phyloP scores from a whole-genome alignment of 2,329 filamentous ascomycete genomes.

The Myrmaecium sp. region DNA sequence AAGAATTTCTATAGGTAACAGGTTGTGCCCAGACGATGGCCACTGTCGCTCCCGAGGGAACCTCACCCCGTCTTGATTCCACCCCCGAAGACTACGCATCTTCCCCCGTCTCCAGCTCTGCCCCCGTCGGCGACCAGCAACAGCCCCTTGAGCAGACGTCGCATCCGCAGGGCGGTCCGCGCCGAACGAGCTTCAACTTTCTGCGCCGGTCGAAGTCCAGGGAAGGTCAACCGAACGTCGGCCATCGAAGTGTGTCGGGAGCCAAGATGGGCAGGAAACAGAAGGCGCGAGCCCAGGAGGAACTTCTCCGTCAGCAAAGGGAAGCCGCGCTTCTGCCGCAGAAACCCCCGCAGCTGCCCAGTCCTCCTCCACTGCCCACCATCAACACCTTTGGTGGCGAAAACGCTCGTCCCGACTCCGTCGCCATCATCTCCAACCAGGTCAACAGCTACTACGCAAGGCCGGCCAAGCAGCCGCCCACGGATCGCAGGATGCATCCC shows the following conservation, averaged over 20 bases:
- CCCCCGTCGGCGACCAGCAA: too few relatives aligned
- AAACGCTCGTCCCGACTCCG: slow-evolving; percentile 40
- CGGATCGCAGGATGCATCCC: slow-evolving; percentile 19
- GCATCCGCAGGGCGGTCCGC: slow-evolving; percentile 1
- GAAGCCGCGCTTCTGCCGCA: slow-evolving; percentile 38
- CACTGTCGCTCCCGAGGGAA: too few relatives aligned
- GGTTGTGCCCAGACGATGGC: too few relatives aligned
- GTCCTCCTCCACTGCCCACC: slow-evolving; percentile 28
- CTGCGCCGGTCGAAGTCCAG: slow-evolving; percentile 18
- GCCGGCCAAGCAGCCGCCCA: slow-evolving; percentile 17
- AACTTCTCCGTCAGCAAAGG: slow-evolving; percentile 37
- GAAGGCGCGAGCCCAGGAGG: slow-evolving; percentile 31
- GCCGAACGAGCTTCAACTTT: slow-evolving; percentile 18
- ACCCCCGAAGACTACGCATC: too few relatives aligned
- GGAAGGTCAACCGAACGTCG: slow-evolving; percentile 9
- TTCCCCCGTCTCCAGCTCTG: too few relatives aligned
- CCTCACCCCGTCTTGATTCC: too few relatives aligned
- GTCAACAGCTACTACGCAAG: slow-evolving; percentile 13
- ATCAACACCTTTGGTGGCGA: slow-evolving; percentile 47
- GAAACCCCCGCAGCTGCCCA: slow-evolving; percentile 42
- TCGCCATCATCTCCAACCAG: slow-evolving; percentile 45
- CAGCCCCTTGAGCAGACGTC: background rate
- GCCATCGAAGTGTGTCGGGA: slow-evolving; percentile 13
- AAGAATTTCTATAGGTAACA: too few relatives aligned
- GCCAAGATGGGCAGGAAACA: slow-evolving; percentile 39